These are phyloP conservation scores for Ceratocystis lukuohia DNA, from an alignment of 2,329 filamentous ascomycete species.

Conservation along the genomic window DNA sequence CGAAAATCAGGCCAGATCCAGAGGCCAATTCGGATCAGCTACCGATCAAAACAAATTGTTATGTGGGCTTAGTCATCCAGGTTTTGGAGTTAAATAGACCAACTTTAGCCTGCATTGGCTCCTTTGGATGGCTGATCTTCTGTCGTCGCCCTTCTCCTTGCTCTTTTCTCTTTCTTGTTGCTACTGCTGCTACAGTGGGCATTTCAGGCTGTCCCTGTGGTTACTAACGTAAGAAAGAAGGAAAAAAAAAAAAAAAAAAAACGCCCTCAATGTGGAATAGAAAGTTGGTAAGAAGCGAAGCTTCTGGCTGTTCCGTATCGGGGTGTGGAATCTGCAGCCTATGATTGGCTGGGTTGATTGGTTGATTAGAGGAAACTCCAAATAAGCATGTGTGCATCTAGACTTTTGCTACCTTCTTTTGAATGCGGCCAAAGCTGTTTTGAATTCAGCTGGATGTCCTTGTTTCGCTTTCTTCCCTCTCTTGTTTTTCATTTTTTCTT, in stretches of 20 bases:
- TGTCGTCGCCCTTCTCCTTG: too few relatives aligned
- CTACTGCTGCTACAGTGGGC: too few relatives aligned
- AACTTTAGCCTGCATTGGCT: neutral
- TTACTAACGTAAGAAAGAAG: neutral
- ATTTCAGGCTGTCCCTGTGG: too few relatives aligned
- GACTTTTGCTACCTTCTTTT: slow-evolving; percentile 18
- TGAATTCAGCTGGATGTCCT: slow-evolving; percentile 12
- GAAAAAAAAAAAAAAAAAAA: neutral
- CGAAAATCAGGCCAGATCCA: neutral
- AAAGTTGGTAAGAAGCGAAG: neutral
- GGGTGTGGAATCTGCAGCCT: neutral
- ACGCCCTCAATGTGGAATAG: neutral
- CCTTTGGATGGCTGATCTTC: neutral
- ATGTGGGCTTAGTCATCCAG: too few relatives aligned
- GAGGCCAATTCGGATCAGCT: neutral
- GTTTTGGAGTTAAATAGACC: too few relatives aligned
- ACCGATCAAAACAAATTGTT: neutral
- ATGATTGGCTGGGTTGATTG: neutral
- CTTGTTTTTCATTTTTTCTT: slow-evolving; percentile 15
- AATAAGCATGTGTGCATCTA: slow-evolving; percentile 17
- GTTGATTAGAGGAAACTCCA: neutral
- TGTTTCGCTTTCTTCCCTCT: neutral
- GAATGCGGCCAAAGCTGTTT: slow-evolving; percentile 4
- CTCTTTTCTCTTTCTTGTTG: too few relatives aligned
- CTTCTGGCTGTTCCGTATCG: neutral